Conservation (phyloP, 2,329 filamentous ascomycete genomes). For the Botryotinia narcissicola region DNA sequence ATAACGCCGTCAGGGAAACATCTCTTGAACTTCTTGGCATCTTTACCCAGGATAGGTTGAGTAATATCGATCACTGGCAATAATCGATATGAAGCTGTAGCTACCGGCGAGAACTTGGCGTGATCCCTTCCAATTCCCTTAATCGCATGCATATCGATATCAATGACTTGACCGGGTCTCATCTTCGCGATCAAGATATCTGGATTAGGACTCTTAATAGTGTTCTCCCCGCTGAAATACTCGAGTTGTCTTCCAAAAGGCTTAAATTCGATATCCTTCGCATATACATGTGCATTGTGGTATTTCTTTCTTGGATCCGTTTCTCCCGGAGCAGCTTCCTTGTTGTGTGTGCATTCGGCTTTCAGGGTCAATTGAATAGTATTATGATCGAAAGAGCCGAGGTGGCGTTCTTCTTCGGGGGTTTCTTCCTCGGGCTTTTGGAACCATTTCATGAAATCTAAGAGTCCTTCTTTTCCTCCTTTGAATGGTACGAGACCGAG, state of each 20-base stretch:
- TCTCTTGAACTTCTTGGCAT: constrained; percentile 83
- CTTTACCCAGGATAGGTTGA: constrained; percentile 77
- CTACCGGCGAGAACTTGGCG: constrained; percentile 94
- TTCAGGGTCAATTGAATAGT: constrained; percentile 77
- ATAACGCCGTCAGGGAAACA: constrained; percentile 94
- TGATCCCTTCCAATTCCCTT: constrained; percentile 94
- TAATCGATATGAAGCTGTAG: constrained; percentile 88
- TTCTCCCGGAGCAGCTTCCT: constrained; percentile 67
- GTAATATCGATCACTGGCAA: constrained; percentile 84
- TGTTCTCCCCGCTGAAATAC: constrained; percentile 65
- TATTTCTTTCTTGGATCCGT: constrained; percentile 83
- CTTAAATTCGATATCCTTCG: constrained; percentile 71
- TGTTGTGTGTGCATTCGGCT: constrained; percentile 77
- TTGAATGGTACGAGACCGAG: constrained; percentile 88
- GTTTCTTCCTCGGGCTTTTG: constrained; percentile 66
- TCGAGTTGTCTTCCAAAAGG: constrained; percentile 71
- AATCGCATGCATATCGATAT: constrained; percentile 87
- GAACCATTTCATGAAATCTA: constrained; percentile 77
- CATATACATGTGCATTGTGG: constrained; percentile 80
- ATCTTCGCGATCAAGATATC: constrained; percentile 94
- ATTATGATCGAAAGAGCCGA: constrained; percentile 74
- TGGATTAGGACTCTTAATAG: constrained; percentile 77
- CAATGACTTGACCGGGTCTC: constrained; percentile 83
- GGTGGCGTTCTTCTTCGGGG: constrained; percentile 49
- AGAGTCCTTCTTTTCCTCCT: constrained; percentile 72